phyloP scores from a whole-genome alignment of 2,329 filamentous ascomycete genomes.

The Cladosporium sp. region DNA sequence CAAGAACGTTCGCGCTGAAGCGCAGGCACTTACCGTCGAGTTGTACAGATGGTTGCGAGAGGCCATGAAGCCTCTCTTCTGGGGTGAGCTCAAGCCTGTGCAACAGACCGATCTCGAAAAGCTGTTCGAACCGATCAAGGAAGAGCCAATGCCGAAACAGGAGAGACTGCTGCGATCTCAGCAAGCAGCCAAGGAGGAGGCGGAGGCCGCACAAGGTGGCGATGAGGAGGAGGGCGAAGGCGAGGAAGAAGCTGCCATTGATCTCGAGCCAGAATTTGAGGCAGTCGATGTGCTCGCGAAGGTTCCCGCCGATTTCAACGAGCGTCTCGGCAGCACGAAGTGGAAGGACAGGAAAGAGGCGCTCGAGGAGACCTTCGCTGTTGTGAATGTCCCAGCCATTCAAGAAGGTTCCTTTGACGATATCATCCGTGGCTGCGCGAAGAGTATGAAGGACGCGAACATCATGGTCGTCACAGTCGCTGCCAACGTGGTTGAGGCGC shows the following conservation, averaged over 20 bases:
- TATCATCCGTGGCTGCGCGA: constrained; percentile 77
- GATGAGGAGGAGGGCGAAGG: constrained; percentile 51
- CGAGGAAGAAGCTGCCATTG: constrained; percentile 65
- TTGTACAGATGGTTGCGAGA: constrained; percentile 96
- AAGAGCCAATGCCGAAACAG: constrained; percentile 82
- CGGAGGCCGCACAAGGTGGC: constrained; percentile 53
- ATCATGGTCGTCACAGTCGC: constrained; percentile 90
- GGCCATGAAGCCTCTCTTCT: constrained; percentile 97
- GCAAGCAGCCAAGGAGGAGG: constrained; percentile 75
- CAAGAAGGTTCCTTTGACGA: constrained; percentile 89
- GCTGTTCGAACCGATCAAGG: constrained; percentile 88
- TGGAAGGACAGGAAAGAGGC: constrained; percentile 99
- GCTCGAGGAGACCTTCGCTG: constrained; percentile 72
- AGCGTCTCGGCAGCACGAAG: constrained; percentile 82
- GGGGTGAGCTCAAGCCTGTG: constrained; percentile 89
- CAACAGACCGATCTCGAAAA: constrained; percentile 93
- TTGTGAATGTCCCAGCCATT: constrained; percentile 81
- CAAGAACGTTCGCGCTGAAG: constrained; percentile 95
- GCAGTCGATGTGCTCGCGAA: constrained; percentile 82
- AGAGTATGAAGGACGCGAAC: constrained; percentile 99
- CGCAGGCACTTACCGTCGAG: constrained; percentile 85
- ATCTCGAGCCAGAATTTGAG: constrained; percentile 62
- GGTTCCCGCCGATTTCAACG: constrained; percentile 75
- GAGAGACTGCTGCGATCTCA: constrained; percentile 84
- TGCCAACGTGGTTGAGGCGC: constrained; percentile 83